A percentile compares a stretch with the other conserved stretches of the same genome.
Evolutionary conservation across 2,329 filamentous ascomycete genomes (phyloP).

Genomic region (Aspergillus pseudotamarii): DNA sequence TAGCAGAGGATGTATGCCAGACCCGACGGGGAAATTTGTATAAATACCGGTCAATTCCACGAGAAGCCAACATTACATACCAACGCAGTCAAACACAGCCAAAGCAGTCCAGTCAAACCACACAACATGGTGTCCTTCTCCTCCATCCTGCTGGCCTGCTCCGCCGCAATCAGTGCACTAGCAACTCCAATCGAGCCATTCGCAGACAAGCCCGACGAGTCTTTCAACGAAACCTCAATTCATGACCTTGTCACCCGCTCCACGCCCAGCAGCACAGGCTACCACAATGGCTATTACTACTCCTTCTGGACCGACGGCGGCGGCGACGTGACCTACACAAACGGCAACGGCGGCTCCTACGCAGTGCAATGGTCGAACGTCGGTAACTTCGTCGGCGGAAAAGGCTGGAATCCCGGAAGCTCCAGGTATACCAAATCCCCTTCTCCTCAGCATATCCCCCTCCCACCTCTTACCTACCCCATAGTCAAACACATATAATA

Average conservation of each 20-base stretch:
- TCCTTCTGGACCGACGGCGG: constrained; percentile 55
- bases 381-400: constrained; percentile 61
- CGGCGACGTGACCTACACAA: constrained; percentile 49
- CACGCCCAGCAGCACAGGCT: constrained; percentile 33
- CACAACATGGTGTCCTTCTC: constrained; percentile 32
- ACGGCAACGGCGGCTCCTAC: constrained; percentile 49
- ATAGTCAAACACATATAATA: too few species aligned
- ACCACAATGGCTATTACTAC: constrained; percentile 51
- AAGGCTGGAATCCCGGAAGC: constrained; percentile 60
- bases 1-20: background rate
- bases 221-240: constrained; percentile 12
- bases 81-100: background rate
- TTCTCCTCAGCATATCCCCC: background rate
- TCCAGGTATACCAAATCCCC: constrained; percentile 43
- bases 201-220: background rate
- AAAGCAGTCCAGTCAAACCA: too few species aligned
- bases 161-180: constrained; percentile 23
- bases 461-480: too few species aligned
- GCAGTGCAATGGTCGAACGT: constrained; percentile 48
- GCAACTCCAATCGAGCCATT: constrained; percentile 25
- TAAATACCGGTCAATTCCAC: background rate
- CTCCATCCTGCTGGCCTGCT: constrained; percentile 26
- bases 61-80: background rate
- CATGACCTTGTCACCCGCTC: constrained; percentile 17
- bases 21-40: background rate